Base-by-base conservation (phyloP, 371 early-diverging fungal genomes). In the Actinomortierella ambigua region DNA sequence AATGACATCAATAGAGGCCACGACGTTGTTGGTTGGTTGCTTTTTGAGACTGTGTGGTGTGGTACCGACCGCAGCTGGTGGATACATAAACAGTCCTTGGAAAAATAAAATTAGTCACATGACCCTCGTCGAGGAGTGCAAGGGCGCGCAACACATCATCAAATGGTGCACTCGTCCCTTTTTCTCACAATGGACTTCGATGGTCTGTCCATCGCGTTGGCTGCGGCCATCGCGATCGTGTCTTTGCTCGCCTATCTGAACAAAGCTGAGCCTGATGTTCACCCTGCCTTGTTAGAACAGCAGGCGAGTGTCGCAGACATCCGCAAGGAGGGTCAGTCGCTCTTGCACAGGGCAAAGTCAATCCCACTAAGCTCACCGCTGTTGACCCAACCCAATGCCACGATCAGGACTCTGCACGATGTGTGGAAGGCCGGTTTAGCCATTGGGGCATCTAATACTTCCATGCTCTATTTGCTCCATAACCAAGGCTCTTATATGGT, bases 191-290 rank as follows among this genome's bases (percentile, higher is more conserved):
- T 65, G 68, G 78, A 69, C 28, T 54, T 77, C 29, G 65, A 77
- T 29, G 63, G 70, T 34, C 66, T 80, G 20, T 57, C 75, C 22
- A 67, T 75, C 44, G 54, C 52, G 15, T 42, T 78, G 42, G 77
- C 79, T 41, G 61, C 64, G 26, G 57, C 67, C 5, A 69, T 77
- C 42, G 76, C 65, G 27, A 53, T 68, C 40, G 64, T 66, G n/a
- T 79, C 77, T 63, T 48, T 79, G 27, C 64, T 77, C 62, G 75
- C 71, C 59, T 77, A 55, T 50, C 59, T 85, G 59, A 78, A 80
- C 50, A 83, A 82, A 57, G 76, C 84, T 11, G 84, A 85, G 60
- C 89, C 93, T 26, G 94, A 94, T 69, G 80, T 91, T 22, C 93
- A 93, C 65, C 93, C 93, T 20, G 79, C 91, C 22, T 67, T 88